Percentiles rank a stretch among this genome's conserved stretches.
phyloP scores from a whole-genome alignment of 169 alveolate species.

The Eimeria falciformis region DNA sequence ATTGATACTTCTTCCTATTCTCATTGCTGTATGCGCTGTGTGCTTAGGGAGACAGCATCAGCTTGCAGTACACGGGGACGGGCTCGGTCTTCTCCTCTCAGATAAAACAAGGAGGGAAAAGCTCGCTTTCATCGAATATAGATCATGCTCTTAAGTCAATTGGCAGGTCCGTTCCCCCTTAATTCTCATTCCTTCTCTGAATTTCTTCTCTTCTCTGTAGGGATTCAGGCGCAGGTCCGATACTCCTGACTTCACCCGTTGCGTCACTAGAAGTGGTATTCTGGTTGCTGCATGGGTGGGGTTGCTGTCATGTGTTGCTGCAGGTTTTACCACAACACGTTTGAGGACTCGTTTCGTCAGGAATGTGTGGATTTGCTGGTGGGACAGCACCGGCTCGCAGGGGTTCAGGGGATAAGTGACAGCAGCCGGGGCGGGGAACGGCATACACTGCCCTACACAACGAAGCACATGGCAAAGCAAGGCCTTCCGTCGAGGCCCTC shows the following conservation, averaged over 20 bases:
- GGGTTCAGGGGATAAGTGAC: background rate
- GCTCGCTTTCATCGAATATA: background rate
- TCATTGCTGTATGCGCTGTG: background rate
- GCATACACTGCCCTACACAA: background rate
- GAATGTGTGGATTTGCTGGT: slow-evolving; percentile 71
- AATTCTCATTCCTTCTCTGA: background rate
- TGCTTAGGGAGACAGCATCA: slow-evolving; percentile 70
- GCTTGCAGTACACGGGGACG: slow-evolving; percentile 76
- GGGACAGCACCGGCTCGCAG: slow-evolving; percentile 64
- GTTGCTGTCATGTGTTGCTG: background rate
- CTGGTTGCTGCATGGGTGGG: too few species aligned
- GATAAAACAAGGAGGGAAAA: slow-evolving; percentile 60
- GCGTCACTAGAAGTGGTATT: background rate
- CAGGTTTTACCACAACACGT: slow-evolving; percentile 71
- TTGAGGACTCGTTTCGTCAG: slow-evolving; percentile 74
- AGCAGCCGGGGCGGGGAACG: background rate
- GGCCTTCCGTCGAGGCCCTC: background rate
- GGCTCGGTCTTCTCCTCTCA: slow-evolving; percentile 66
- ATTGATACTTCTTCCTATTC: background rate
- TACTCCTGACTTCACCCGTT: background rate
- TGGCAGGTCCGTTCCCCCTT: slow-evolving; percentile 22
- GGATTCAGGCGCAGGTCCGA: too few species aligned
- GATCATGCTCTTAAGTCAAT: slow-evolving; percentile 60
- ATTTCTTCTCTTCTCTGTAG: background rate
- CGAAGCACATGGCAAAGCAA: background rate